Evolutionary conservation across 768 basidiomycete species (phyloP).

Genomic region (Boletus rex-veris): DNA sequence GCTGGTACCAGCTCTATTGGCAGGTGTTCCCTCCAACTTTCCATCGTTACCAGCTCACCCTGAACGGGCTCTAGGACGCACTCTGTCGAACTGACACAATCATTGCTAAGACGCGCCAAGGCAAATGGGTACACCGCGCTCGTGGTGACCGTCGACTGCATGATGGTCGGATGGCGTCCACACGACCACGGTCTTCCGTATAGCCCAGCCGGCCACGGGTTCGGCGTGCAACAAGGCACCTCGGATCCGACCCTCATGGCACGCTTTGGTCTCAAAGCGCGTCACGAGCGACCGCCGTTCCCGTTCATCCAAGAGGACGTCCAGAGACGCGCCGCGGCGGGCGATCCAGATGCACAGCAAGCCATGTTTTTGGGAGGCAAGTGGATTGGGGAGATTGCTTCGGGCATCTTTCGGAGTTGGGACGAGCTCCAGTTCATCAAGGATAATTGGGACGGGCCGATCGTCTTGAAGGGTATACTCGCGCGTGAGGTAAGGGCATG

Average conservation of each 20-base stretch:
- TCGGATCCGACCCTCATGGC: constrained; percentile 50
- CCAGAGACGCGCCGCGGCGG: constrained; percentile 21
- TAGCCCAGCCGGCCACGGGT: constrained; percentile 35
- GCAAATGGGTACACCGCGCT: constrained; percentile 40
- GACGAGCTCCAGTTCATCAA: constrained; percentile 42
- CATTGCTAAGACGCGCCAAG: constrained; percentile 42
- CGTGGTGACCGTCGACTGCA: constrained; percentile 45
- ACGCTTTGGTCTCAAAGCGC: constrained; percentile 26
- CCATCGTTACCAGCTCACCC: not conserved
- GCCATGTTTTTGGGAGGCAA: constrained; percentile 32
- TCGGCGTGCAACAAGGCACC: constrained; percentile 39
- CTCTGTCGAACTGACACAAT: constrained; percentile 37
- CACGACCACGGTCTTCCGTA: constrained; percentile 40
- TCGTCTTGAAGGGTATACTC: constrained; percentile 48
- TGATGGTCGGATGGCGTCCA: constrained; percentile 43
- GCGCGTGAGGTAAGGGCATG: constrained; percentile 9
- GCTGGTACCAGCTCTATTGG: constrained; percentile 54
- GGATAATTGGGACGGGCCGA: constrained; percentile 46
- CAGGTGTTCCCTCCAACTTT: not conserved
- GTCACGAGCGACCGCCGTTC: constrained; percentile 31
- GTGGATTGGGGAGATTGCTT: constrained; percentile 38
- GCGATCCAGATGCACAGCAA: constrained; percentile 31
- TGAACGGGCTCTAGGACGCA: constrained; percentile 32
- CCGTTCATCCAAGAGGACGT: constrained; percentile 34
- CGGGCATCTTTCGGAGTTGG: constrained; percentile 44